These are phyloP conservation scores for Coelomomyces lativittatus DNA, from an alignment of 371 early-diverging fungal species.

Conservation along the genomic window DNA sequence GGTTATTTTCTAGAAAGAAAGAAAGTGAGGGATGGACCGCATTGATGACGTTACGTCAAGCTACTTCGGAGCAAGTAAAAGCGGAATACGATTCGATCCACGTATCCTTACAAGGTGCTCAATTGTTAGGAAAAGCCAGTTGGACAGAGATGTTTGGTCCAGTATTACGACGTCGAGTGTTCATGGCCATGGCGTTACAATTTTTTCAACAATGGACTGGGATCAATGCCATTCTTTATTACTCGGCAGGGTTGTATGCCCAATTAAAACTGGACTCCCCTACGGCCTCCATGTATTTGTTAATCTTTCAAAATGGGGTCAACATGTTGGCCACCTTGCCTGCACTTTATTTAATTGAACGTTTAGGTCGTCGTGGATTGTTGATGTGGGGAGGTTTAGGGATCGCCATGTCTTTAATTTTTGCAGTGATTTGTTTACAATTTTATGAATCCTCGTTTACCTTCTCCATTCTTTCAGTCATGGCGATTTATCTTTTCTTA, in stretches of 20 bases:
- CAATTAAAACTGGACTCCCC: too few relatives aligned
- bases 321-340: conserved; percentile 24
- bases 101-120: too few relatives aligned
- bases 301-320: too few relatives aligned
- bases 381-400: conserved; percentile 14
- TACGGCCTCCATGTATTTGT: too few relatives aligned
- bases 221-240: conserved; percentile 28
- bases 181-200: conserved; percentile 52
- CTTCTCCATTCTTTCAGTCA: too few relatives aligned
- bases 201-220: conserved; percentile 30
- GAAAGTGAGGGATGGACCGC: conserved; percentile 45
- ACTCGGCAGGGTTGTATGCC: too few relatives aligned
- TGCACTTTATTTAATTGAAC: conserved; percentile 22
- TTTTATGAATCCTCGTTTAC: conserved; percentile 14
- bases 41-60: too few relatives aligned
- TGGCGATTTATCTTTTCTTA: conserved; percentile 10
- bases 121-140: too few relatives aligned
- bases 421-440: conserved; percentile 4
- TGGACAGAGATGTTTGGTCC: too few relatives aligned
- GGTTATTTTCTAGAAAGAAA: conserved; percentile 53
- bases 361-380: conserved; percentile 14
- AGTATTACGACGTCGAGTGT: conserved; percentile 38
- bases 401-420: conserved; percentile 9
- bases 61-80: too few relatives aligned
- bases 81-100: too few relatives aligned